Evolutionary conservation across 2,329 filamentous ascomycete species (phyloP).

Genomic region (Alternaria brassicae): DNA sequence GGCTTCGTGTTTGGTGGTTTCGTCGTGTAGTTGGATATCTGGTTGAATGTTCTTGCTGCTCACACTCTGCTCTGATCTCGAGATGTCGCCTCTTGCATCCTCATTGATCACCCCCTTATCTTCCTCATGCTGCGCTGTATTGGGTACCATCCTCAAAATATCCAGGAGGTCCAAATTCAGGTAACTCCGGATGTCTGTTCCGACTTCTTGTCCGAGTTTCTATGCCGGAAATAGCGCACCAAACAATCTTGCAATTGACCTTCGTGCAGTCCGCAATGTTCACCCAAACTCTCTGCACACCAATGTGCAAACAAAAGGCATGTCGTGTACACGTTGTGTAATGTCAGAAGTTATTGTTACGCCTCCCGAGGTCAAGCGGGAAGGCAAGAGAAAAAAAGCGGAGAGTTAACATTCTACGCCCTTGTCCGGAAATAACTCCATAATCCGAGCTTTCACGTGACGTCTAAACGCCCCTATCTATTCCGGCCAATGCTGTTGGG

Average conservation of each 20-base stretch:
- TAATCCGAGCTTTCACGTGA: conserved; percentile 24
- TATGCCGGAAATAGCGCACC: neutral
- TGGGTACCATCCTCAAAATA: neutral
- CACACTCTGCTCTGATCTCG: neutral
- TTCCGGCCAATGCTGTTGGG: neutral
- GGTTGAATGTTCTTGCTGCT: neutral
- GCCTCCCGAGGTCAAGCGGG: neutral
- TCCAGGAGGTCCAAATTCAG: neutral
- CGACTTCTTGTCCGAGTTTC: neutral
- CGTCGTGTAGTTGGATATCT: too few relatives aligned
- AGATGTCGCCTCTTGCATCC: neutral
- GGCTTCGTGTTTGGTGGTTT: neutral
- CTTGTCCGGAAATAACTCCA: conserved; percentile 29
- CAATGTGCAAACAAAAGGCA: neutral
- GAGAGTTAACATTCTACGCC: neutral
- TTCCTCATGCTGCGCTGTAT: neutral
- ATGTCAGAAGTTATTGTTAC: neutral
- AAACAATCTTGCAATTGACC: neutral
- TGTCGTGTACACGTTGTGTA: neutral
- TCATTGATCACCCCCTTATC: conserved; percentile 10
- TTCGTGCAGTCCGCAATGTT: neutral
- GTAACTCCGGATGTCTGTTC: neutral
- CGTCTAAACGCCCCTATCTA: neutral
- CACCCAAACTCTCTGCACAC: neutral
- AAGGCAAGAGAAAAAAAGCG: conserved; percentile 8